Evolutionary conservation across 106 monocot genomes (phyloP).

Genomic region (Phalaenopsis aphrodite): DNA sequence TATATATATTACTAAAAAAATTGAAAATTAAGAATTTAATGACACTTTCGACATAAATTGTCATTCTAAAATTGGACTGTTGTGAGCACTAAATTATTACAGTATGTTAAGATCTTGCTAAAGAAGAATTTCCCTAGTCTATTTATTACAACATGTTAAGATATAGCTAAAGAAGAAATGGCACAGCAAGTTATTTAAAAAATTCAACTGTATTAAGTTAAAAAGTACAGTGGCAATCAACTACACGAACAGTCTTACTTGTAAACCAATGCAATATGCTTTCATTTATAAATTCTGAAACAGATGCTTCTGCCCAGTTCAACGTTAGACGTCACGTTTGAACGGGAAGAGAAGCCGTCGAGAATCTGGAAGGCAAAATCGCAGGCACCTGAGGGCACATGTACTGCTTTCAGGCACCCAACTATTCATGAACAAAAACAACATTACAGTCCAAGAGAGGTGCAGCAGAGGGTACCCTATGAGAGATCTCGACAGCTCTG

Average conservation of each 20-base stretch:
- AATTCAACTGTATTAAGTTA: neutral
- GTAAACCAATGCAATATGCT: no score
- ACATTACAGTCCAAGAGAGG: slow-evolving; percentile 60
- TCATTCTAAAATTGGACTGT: no score
- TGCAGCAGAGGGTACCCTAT: slow-evolving; percentile 62
- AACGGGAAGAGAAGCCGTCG: neutral
- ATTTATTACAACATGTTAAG: neutral
- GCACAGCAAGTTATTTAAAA: neutral
- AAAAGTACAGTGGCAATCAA: neutral
- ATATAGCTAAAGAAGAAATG: neutral
- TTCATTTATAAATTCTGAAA: no score
- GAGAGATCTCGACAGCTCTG: slow-evolving; percentile 38
- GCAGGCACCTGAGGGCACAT: no score
- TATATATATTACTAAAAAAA: no score
- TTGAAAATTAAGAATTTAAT: no score
- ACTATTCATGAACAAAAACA: slow-evolving; percentile 1
- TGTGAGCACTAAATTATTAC: no score
- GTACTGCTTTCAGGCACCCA: no score
- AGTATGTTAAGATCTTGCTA: no score
- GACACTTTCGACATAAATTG: no score
- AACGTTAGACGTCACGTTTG: neutral
- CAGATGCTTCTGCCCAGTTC: neutral
- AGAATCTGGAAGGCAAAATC: no score
- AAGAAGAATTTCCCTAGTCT: no score
- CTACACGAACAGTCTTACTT: neutral